Evolutionary conservation across 164 flowering plant species (phyloP), one percentile per base, ranked within the genome.

Genomic region (Tinospora cordifolia): DNA sequence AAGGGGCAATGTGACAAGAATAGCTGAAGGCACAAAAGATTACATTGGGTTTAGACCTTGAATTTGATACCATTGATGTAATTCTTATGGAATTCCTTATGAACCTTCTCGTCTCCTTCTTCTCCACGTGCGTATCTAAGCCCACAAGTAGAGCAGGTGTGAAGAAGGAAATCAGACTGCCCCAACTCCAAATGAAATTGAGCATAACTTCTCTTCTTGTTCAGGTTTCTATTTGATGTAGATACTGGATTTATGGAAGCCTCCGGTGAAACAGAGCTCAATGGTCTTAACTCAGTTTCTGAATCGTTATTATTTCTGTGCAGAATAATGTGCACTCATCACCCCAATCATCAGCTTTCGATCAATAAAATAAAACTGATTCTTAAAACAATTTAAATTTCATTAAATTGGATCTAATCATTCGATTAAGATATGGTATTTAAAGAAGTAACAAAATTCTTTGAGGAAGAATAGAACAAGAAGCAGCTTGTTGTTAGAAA

Each of bases 181-280:
- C 98, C 98, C 36, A 92, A 71, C 62, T 89, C 93, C 72, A 94
- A 78, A 83, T 90, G 85, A 38, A 87, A 77, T 82, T 90, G 96
- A 3, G 89, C 97, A 77, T 90, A 92, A 72, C 84, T 89, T 78
- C 97, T 86, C 77, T 92, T 92, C 87, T 86, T 92, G 70, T 84
- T 88, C 40, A 84, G 72, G 39, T 71, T 71, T 76, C 62, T 81
- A 22, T 77, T 73, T n/a, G 72, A 47, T 15, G 11, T 62, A 0
- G 68, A 36, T n/a, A 76, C 58, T 30, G 74, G 66, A 66, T 72
- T 72, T 41, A 17, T 65, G 54, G 41, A 59, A 51, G 44, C 68
- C 73, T 74, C 67, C 65, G 40, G 63, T 17, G 74, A 72, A 70
- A 63, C 62, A 15, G 65, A 54, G 30, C 72, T 69, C 62, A 57